Percentiles rank a stretch among this genome's conserved stretches.
These are phyloP conservation scores for Trichosporon inkin DNA, from an alignment of 1,284 basidiomycete species.

Conservation along the genomic window DNA sequence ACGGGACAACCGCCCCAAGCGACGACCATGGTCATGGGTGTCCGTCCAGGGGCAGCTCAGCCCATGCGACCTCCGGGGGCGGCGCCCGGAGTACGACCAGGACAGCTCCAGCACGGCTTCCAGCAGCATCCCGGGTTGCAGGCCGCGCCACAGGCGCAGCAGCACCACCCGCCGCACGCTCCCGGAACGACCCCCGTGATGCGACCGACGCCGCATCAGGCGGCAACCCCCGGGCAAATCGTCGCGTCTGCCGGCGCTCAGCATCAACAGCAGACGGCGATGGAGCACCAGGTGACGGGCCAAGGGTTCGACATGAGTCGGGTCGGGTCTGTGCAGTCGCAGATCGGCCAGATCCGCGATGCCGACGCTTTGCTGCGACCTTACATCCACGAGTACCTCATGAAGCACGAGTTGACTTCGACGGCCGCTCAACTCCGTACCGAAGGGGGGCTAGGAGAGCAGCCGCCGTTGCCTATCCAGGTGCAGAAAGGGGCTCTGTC, in stretches of 20 bases:
- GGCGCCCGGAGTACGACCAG: constrained; percentile 14
- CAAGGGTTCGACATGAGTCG: constrained; percentile 36
- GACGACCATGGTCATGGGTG: constrained; percentile 16
- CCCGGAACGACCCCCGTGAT: constrained; percentile 15
- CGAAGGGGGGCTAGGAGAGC: constrained; percentile 44
- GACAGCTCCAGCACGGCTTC: constrained; percentile 14
- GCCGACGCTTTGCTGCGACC: constrained; percentile 42
- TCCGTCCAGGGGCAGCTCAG: constrained; percentile 15
- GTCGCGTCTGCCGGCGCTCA: constrained; percentile 6
- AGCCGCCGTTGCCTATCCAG: constrained; percentile 43
- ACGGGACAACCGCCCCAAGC: constrained; percentile 23
- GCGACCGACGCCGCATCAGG: constrained; percentile 11
- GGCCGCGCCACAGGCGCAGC: constrained; percentile 22
- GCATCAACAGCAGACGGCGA: constrained; percentile 19
- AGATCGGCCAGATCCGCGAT: constrained; percentile 27
- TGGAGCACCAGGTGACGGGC: constrained; percentile 23
- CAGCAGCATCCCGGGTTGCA: constrained; percentile 23
- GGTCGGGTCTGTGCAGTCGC: constrained; percentile 32
- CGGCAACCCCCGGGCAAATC: background rate
- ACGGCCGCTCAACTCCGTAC: constrained; percentile 42
- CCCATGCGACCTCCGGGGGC: constrained; percentile 20
- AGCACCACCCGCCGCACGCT: constrained; percentile 24
- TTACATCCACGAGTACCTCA: constrained; percentile 47
- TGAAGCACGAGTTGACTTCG: constrained; percentile 40
- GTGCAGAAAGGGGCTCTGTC: constrained; percentile 47